These are phyloP conservation scores for Haematococcus lacustris DNA, from an alignment of 139 green algal genomes.

Conservation along the genomic window DNA sequence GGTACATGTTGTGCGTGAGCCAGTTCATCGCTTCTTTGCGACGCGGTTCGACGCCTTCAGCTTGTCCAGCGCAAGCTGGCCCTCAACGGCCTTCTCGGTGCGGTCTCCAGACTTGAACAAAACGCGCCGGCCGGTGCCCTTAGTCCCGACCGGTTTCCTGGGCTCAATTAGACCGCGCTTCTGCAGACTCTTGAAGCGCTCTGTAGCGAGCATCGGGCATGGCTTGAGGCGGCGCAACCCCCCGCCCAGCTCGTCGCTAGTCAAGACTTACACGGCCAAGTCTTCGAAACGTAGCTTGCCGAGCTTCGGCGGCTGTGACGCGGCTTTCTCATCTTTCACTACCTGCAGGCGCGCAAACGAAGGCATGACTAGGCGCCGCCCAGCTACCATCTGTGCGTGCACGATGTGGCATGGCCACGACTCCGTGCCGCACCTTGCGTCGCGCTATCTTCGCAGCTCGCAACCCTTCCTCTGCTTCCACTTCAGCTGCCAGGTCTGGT, in stretches of 20 bases:
- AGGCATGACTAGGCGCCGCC: neutral
- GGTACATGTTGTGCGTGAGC: too few relatives aligned
- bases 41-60: too few relatives aligned
- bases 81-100: too few relatives aligned
- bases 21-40: too few relatives aligned
- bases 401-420: too few relatives aligned
- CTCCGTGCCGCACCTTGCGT: constrained; percentile 23
- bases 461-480: constrained; percentile 20
- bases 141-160: constrained; percentile 20
- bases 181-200: constrained; percentile 77
- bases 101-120: too few relatives aligned
- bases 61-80: too few relatives aligned
- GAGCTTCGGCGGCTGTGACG: constrained; percentile 46
- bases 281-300: constrained; percentile 59
- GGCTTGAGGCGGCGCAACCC: constrained; percentile 24
- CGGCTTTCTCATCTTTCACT: constrained; percentile 44
- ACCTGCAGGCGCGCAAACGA: constrained; percentile 21
- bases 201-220: constrained; percentile 24
- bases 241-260: constrained; percentile 13
- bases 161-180: constrained; percentile 72
- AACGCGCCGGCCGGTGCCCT: neutral
- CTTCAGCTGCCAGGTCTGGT: constrained; percentile 16
- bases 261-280: constrained; percentile 40
- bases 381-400: neutral
- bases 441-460: constrained; percentile 15